These are phyloP conservation scores for Tubosaeta sp. DNA, from an alignment of 768 basidiomycete genomes.

Conservation along the genomic window DNA sequence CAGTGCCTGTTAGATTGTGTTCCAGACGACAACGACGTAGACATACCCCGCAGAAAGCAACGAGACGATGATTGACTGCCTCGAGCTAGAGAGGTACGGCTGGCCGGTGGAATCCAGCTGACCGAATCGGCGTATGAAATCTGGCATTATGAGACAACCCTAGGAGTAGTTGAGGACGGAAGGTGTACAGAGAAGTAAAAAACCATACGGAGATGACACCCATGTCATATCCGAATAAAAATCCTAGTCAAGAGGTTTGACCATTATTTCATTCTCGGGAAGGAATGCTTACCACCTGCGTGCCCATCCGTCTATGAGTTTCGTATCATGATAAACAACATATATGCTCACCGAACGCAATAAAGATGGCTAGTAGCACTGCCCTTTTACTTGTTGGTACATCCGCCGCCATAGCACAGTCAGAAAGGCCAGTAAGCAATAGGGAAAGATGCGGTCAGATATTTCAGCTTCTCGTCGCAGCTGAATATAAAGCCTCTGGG, in stretches of 20 bases:
- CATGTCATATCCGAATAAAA: constrained; percentile 73
- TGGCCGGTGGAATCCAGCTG: constrained; percentile 43
- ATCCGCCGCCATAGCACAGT: constrained; percentile 32
- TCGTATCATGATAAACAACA: too few species aligned
- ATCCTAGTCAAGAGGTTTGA: constrained; percentile 33
- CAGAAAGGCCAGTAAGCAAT: background rate
- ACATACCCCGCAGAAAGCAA: constrained; percentile 66
- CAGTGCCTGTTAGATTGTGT: background rate
- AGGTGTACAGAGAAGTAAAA: background rate
- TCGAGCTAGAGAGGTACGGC: constrained; percentile 50
- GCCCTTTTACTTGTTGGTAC: constrained; percentile 62
- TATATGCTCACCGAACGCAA: constrained; percentile 72
- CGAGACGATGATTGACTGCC: constrained; percentile 77
- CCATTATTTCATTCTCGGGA: background rate
- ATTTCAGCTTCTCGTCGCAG: background rate
- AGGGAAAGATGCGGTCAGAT: background rate
- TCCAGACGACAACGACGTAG: background rate
- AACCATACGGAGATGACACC: constrained; percentile 64
- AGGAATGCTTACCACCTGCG: constrained; percentile 19
- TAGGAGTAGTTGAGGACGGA: constrained; percentile 19
- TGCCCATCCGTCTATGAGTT: background rate
- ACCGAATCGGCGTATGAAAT: constrained; percentile 70
- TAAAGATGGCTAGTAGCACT: constrained; percentile 62
- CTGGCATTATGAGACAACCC: constrained; percentile 79
- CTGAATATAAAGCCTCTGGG: constrained; percentile 4